phyloP scores from a whole-genome alignment of 2,329 filamentous ascomycete species.

The Nemania sp. region DNA sequence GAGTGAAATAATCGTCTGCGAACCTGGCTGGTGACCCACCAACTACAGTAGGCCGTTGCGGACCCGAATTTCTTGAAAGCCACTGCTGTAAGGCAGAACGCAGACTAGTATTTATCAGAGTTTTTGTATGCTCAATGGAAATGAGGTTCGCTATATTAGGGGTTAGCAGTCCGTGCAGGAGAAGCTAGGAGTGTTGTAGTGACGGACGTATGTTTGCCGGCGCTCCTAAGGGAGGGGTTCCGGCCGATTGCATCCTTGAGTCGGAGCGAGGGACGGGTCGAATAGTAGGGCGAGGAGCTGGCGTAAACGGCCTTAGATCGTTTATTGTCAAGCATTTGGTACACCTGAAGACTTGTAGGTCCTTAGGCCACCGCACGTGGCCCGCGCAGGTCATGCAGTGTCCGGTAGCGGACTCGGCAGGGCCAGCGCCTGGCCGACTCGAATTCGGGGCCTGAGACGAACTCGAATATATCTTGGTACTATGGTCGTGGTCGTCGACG shows the following conservation, averaged over 20 bases:
- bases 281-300: constrained; percentile 33
- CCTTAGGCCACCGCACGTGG: constrained; percentile 76
- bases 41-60: constrained; percentile 16
- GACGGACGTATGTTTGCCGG: constrained; percentile 33
- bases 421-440: constrained; percentile 36
- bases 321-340: constrained; percentile 85
- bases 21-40: constrained; percentile 25
- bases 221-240: constrained; percentile 23
- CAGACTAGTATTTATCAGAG: constrained; percentile 51
- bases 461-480: constrained; percentile 34
- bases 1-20: constrained; percentile 31
- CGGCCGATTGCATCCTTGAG: constrained; percentile 26
- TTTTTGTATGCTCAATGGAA: constrained; percentile 63
- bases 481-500: constrained; percentile 50
- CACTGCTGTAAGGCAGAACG: constrained; percentile 44
- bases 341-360: constrained; percentile 76
- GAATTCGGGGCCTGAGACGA: constrained; percentile 40
- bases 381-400: constrained; percentile 87
- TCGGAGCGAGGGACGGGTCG: constrained; percentile 21
- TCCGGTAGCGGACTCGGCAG: constrained; percentile 64
- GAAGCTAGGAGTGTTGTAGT: not conserved
- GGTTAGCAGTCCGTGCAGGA: constrained; percentile 17
- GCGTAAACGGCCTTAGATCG: constrained; percentile 62
- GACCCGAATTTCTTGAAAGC: constrained; percentile 24
- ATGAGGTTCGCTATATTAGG: constrained; percentile 43